phyloP scores from a whole-genome alignment of 129 eudicot species.

The Chrysanthemum seticuspe region DNA sequence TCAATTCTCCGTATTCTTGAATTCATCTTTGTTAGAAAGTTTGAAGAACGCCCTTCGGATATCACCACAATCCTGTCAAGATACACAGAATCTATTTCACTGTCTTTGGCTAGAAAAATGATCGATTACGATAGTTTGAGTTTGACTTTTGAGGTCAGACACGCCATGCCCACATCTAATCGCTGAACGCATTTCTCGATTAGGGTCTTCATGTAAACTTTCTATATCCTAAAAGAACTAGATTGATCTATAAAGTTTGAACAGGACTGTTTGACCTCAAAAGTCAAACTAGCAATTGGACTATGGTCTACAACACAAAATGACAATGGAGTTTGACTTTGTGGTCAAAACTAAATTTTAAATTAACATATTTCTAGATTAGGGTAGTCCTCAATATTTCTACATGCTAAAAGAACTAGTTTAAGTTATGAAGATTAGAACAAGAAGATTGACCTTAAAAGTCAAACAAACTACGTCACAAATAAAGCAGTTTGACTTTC shows the following conservation, averaged over 20 bases:
- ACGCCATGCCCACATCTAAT: neutral
- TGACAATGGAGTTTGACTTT: too few species aligned
- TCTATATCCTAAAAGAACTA: neutral
- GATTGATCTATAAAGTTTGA: neutral
- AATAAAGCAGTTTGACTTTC: too few species aligned
- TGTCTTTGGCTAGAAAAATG: neutral
- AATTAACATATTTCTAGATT: neutral
- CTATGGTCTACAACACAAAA: too few species aligned
- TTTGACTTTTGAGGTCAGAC: neutral
- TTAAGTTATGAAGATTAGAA: neutral
- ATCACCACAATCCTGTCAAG: constrained; percentile 83
- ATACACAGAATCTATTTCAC: constrained; percentile 3
- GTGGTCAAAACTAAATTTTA: too few species aligned
- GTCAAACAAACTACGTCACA: neutral
- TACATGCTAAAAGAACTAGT: neutral
- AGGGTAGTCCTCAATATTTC: neutral
- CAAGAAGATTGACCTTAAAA: constrained; percentile 12
- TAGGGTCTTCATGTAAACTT: neutral
- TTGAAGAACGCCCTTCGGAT: constrained; percentile 77
- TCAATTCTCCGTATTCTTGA: too few species aligned
- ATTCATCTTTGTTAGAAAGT: constrained; percentile 36
- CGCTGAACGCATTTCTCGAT: neutral
- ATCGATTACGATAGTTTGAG: neutral
- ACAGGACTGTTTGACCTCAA: constrained; percentile 7
- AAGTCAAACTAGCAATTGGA: neutral